Base-by-base conservation (phyloP, 2,329 filamentous ascomycete genomes). In the Mycogone perniciosa region DNA sequence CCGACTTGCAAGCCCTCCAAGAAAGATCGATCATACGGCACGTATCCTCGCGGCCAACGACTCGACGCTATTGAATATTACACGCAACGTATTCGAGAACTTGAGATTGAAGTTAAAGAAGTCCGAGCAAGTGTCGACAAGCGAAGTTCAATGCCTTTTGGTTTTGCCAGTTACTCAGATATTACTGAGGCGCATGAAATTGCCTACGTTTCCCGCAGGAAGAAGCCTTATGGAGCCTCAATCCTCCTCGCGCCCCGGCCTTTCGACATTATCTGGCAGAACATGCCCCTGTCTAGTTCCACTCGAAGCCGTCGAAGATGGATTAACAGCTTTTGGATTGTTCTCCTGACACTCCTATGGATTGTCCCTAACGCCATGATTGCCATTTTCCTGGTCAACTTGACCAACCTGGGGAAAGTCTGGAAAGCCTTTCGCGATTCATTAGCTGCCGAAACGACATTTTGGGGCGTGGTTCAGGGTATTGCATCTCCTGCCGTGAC, bases 261-360 rank as follows among this genome's bases (percentile, higher is more conserved):
- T 3, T 89, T 88, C 64, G 92, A 97, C 65, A 81, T 99, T 48
- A 95, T 99, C 57, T 99, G 93, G 93, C 86, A 89, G 65, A 99
- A 99, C 62, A 80, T 99, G 72, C 79, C 82, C 5, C 72, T 97
- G 51, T 81, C 77, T 11, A 83, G 83, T 37, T 73, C 80, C 30
- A 79, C 83, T 1, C 81, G 91, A 48, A 79, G 79, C 55, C 87
- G 86, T 72, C 86, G 86, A 60, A 77, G 85, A 37, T 77, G 92
- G 55, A 76, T 89, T 61, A 95, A 93, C 70, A 86, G 86, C 54
- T 67, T 96, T 50, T 96, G 91, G 89, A 85, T 96, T 39, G 73
- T 80, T 3, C 60, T 92, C 1, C 71, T 99, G 47, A 97, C 92
- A 0, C 54, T 95, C 1, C 64, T 95, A 6, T 99, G 91, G 87